phyloP scores from a whole-genome alignment of 202 grass and related monocot species.

The Zoysia matrella region DNA sequence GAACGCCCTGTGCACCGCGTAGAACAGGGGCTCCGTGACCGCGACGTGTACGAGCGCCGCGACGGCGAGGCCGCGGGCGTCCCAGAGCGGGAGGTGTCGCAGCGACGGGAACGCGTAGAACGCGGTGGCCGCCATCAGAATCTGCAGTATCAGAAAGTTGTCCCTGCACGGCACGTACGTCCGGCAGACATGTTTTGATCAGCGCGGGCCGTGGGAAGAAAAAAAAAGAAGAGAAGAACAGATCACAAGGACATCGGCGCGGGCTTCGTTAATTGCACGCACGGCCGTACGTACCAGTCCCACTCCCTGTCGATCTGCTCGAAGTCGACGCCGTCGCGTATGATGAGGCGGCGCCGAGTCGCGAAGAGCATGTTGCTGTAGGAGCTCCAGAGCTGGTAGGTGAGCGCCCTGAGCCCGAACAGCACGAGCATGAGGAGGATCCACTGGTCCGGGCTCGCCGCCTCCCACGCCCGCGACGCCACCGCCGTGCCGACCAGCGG shows the following conservation, averaged over 20 bases:
- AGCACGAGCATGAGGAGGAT: conserved; percentile 72
- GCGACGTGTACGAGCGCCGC: conserved; percentile 56
- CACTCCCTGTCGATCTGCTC: conserved; percentile 87
- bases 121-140: conserved; percentile 54
- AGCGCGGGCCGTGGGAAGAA: not conserved
- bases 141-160: conserved; percentile 89
- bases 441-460: conserved; percentile 61
- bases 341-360: conserved; percentile 67
- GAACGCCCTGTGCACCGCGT: conserved; percentile 67
- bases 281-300: conserved; percentile 68
- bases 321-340: conserved; percentile 70
- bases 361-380: conserved; percentile 92
- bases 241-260: too few species aligned
- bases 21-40: conserved; percentile 76
- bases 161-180: conserved; percentile 74
- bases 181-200: too few species aligned
- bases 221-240: not conserved
- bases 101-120: conserved; percentile 59
- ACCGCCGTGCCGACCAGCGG: conserved; percentile 73
- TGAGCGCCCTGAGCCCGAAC: conserved; percentile 56
- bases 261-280: too few species aligned
- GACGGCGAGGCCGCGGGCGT: conserved; percentile 50
- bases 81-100: conserved; percentile 64
- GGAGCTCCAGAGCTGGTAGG: conserved; percentile 69
- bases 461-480: conserved; percentile 65